phyloP scores from a whole-genome alignment of 2,329 filamentous ascomycete species.

The Pseudonectria buxi region DNA sequence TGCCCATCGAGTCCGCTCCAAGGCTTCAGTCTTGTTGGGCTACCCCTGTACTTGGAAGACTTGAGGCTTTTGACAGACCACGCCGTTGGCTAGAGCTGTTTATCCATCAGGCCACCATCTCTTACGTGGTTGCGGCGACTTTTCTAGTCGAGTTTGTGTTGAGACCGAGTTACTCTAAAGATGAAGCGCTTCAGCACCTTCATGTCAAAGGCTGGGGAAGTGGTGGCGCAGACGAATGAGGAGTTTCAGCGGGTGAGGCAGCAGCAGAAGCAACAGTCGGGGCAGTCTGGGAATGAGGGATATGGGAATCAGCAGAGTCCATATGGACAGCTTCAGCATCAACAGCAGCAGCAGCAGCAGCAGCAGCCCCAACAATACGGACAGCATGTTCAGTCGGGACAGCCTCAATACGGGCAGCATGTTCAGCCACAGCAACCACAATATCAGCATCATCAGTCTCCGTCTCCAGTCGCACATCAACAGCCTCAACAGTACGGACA shows the following conservation, averaged over 20 bases:
- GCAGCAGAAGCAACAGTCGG: constrained; percentile 4
- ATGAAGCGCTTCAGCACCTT: constrained; percentile 19
- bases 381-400: too few relatives aligned
- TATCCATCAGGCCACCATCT: too few relatives aligned
- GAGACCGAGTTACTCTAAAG: neutral
- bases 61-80: too few relatives aligned
- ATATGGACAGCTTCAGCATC: neutral
- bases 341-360: neutral
- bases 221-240: constrained; percentile 14
- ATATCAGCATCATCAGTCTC: too few relatives aligned
- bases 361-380: neutral
- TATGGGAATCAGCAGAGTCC: neutral
- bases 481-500: neutral
- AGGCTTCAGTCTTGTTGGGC: too few relatives aligned
- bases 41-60: too few relatives aligned
- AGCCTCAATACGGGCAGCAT: too few relatives aligned
- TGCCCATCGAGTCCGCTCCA: too few relatives aligned
- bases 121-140: too few relatives aligned
- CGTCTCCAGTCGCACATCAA: neutral
- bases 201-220: constrained; percentile 18
- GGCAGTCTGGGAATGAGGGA: neutral
- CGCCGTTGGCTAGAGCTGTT: too few relatives aligned
- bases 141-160: too few relatives aligned
- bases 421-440: neutral
- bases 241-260: constrained; percentile 13